Conservation (phyloP, 192 early-diverging fungal genomes). For the Umbelopsis sp. region DNA sequence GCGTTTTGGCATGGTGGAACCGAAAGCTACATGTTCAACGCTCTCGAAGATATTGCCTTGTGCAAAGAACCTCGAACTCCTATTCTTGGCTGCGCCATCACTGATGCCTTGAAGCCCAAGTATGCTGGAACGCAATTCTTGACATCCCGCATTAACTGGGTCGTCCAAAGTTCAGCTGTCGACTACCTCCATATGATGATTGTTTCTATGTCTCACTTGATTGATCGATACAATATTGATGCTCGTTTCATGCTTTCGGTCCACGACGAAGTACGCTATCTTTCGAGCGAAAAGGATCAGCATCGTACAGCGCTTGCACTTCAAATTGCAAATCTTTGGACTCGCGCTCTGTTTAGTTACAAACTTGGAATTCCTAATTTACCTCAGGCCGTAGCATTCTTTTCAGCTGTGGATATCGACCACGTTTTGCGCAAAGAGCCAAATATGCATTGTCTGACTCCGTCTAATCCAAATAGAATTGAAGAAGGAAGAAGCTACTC, state of each 20-base stretch:
- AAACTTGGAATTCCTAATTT: constrained; percentile 85
- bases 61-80: constrained; percentile 79
- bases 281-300: constrained; percentile 77
- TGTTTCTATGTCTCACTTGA: constrained; percentile 84
- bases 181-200: constrained; percentile 95
- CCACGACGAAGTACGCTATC: constrained; percentile 93
- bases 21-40: constrained; percentile 96
- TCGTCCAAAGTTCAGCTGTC: constrained; percentile 96
- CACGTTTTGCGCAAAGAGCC: constrained; percentile 91
- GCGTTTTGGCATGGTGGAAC: constrained; percentile 87
- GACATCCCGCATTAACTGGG: constrained; percentile 95
- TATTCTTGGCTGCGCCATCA: constrained; percentile 84
- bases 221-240: constrained; percentile 73
- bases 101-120: constrained; percentile 74
- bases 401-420: constrained; percentile 94
- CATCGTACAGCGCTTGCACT: constrained; percentile 79
- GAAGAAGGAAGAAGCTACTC: constrained; percentile 52
- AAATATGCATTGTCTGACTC: constrained; percentile 82
- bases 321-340: constrained; percentile 94
- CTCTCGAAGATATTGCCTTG: constrained; percentile 79
- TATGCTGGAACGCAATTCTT: constrained; percentile 64
- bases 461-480: constrained; percentile 67
- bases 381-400: constrained; percentile 91
- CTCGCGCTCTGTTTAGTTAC: constrained; percentile 83
- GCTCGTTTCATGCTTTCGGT: constrained; percentile 88